Base-by-base conservation (phyloP, 1,139 yeast species). In the Williopsis jadinii region DNA sequence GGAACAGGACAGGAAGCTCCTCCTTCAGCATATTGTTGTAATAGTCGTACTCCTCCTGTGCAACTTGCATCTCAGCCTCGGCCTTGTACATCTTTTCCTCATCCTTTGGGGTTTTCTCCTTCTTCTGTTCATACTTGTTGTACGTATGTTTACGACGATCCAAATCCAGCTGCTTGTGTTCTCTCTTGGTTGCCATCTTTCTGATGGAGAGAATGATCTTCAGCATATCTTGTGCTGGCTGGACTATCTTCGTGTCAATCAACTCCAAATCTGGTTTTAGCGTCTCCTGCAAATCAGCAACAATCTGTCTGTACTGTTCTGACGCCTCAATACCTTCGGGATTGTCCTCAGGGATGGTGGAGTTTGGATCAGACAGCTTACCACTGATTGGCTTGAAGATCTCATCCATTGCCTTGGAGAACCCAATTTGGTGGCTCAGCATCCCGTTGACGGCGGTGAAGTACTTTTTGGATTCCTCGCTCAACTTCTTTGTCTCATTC, bases 381-480 rank as follows among this genome's bases (percentile, higher is more conserved):
- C 98, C 98, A 44, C 92, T 80, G 49, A 92, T 92, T 3, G 99
- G 99, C 65, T 90, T 87, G 68, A 88, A 92, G 44, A 92, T 85
- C 59, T 90, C 97, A 62, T 88, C 97, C 64, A 94, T 87, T 2
- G 95, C 95, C 56, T 82, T 82, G 32, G 95, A 83, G 61, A 90
- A 92, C 46, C 90, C 97, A 52, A 90, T 84, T 62, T 92, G 98
- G 62, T 84, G 94, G 49, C 79, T 83, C 54, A 92, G 70, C 95
- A 92, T 88, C 33, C 94, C 95, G 57, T 86, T 87, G 45, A 92
- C 95, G 0, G 98, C 95, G 34, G 75, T 73, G 52, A 86, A 87
- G 63, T 92, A 92, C 58, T 95, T 76, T 56, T 82, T 85, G 36
- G 95, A 82, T 65, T 92, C 97, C 41, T 84, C 88, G 53, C 92